Evolutionary conservation across 768 basidiomycete species (phyloP).

Genomic region (Amanita pseudoporphyria): DNA sequence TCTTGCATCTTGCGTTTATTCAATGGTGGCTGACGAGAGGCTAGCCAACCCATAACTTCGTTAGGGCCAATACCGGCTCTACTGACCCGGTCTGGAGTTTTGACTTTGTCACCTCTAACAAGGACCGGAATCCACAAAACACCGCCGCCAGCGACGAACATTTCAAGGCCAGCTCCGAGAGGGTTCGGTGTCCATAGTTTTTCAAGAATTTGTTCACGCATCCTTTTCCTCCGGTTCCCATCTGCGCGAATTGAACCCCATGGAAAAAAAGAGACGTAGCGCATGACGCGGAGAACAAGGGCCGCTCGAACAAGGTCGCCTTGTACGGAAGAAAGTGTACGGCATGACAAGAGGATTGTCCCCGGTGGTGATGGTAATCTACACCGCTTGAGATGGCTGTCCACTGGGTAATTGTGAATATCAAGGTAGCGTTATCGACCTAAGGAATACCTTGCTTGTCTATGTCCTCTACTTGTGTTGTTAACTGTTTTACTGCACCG

Average conservation of each 20-base stretch:
- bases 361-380: constrained; percentile 36
- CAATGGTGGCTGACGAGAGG: constrained; percentile 44
- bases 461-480: constrained; percentile 25
- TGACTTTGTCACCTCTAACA: constrained; percentile 18
- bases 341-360: constrained; percentile 37
- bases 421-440: background rate
- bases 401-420: constrained; percentile 23
- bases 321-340: constrained; percentile 21
- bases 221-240: constrained; percentile 37
- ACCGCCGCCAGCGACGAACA: constrained; percentile 48
- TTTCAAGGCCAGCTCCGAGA: constrained; percentile 12
- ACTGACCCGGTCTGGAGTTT: constrained; percentile 11
- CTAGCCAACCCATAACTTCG: constrained; percentile 47
- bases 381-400: constrained; percentile 26
- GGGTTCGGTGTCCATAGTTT: constrained; percentile 36
- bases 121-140: constrained; percentile 56
- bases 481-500: constrained; percentile 25
- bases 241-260: constrained; percentile 70
- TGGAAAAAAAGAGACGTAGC: constrained; percentile 61
- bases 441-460: constrained; percentile 35
- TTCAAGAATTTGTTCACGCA: constrained; percentile 36
- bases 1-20: constrained; percentile 20
- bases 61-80: constrained; percentile 2
- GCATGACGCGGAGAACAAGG: constrained; percentile 46
- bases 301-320: constrained; percentile 28